Base-by-base conservation (phyloP, 2,329 filamentous ascomycete genomes). In the Aspergillus pseudoviridinutans region DNA sequence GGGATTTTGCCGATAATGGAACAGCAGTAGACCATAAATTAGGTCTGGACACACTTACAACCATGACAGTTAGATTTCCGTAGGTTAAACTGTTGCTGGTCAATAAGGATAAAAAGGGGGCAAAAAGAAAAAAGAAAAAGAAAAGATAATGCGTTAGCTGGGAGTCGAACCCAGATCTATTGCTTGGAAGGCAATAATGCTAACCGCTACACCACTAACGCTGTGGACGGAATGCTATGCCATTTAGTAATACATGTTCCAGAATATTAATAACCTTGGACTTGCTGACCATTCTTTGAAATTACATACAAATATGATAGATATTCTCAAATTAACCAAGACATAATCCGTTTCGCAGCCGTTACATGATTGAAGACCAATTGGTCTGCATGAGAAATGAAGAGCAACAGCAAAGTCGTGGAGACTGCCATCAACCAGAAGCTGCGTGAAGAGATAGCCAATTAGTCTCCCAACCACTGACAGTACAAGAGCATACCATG, bases 101-200 rank as follows among this genome's bases (percentile, higher is more conserved):
- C 32, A 38, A 38, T 8, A 3, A 38, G 14, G 6, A 3, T 6
- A 7, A 7, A 17, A 38, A 3, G 14, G 12, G 32, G 4, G 1
- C 4, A 14, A 51, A 51, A 51, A 32, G 14, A 22, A 5, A 32
- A 12, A 14, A 14, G 14, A 32, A 2, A 12, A 14, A 14, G 3
- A 51, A 51, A 41, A 35, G 17, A 24, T 35, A 3, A 51, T 51
- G 50, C 50, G 50, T 51, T 51, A 51, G 50, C 50, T 51, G 50
- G 50, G 50, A 51, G 50, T 51, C 50, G 50, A 51, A 51, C 50
- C 50, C 50, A 51, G 50, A 51, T 51, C 50, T 51, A 51, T 28
- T 51, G 50, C 50, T 51, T 51, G 50, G 50, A 51, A 51, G 50
- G 50, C 50, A 51, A 28, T 22, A 51, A 51, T 51, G 50, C 50